Base-by-base conservation (phyloP, 495 filamentous ascomycete genomes). In the Xeromyces bisporus region DNA sequence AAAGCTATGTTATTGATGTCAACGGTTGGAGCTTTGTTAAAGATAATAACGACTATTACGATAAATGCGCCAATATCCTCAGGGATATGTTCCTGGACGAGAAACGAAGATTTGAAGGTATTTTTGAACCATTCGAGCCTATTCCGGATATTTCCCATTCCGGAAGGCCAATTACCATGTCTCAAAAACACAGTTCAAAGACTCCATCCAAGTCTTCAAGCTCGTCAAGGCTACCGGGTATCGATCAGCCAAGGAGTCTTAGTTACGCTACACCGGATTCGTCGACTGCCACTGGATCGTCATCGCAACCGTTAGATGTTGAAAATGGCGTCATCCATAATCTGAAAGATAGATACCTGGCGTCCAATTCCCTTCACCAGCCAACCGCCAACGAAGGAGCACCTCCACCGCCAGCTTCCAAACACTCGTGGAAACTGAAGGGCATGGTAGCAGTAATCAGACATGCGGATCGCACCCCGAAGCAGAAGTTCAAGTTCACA, bases 21-120 rank as follows among this genome's bases (percentile, higher is more conserved):
- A 99, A 99, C 51, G 89, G 89, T 11, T 99, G 89, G 89, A 94
- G 87, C 45, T 99, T 99, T 47, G 89, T 99, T 46, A 99, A 99
- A 53, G 89, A 99, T 53, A 99, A 99, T 46, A 84, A 93, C 27
- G 84, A 91, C 28, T 99, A 99, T 43, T 99, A 99, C 43, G 81
- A 96, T 44, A 80, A 80, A 44, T 86, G 77, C 41, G 75, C 89
- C 9, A 72, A 56, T 29, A 92, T 96, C 32, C 58, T 99, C 21
- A 77, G 73, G 41, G 72, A 89, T 6, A 81, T 81, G 47, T 99
- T 96, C 45, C 56, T 87, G 33, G 67, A 64, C 33, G 87, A 92
- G 50, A 78, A 71, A 41, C 62, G 67, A 29, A 64, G 60, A 30
- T 56, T 51, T 33, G 61, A 73, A 16, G 58, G 60, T 1, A 36